These are phyloP conservation scores for Didymella sp. DNA, from an alignment of 2,329 filamentous ascomycete genomes.

Conservation along the genomic window DNA sequence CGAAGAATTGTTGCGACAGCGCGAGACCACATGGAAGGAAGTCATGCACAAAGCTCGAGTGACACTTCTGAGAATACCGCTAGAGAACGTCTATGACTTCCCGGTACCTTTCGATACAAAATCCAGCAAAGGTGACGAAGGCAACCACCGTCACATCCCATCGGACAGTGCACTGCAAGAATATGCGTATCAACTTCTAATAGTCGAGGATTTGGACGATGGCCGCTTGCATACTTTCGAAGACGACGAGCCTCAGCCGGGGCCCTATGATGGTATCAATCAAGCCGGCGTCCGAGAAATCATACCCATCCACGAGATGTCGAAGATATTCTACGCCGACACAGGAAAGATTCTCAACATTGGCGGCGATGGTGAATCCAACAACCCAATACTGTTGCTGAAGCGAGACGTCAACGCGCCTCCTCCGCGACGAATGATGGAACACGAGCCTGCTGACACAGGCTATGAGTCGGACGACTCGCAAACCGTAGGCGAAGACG, in stretches of 20 bases:
- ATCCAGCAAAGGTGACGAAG: slow-evolving; percentile 22
- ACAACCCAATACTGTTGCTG: slow-evolving; percentile 75
- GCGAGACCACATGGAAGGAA: slow-evolving; percentile 89
- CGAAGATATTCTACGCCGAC: slow-evolving; percentile 93
- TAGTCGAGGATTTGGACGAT: slow-evolving; percentile 83
- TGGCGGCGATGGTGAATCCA: slow-evolving; percentile 69
- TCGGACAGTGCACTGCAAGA: slow-evolving; percentile 61
- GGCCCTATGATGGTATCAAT: slow-evolving; percentile 65
- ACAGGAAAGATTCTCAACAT: slow-evolving; percentile 91
- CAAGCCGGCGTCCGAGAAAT: slow-evolving; percentile 70
- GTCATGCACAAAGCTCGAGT: slow-evolving; percentile 92
- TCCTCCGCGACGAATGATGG: slow-evolving; percentile 65
- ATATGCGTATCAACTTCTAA: slow-evolving; percentile 80
- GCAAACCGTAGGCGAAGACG: slow-evolving; percentile 45
- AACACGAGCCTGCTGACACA: slow-evolving; percentile 27
- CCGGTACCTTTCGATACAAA: slow-evolving; percentile 35
- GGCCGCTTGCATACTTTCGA: slow-evolving; percentile 72
- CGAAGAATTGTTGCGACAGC: slow-evolving; percentile 64
- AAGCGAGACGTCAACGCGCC: slow-evolving; percentile 73
- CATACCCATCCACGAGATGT: slow-evolving; percentile 75
- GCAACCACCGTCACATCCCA: slow-evolving; percentile 42
- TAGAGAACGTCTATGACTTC: slow-evolving; percentile 61
- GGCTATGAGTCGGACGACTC: slow-evolving; percentile 49
- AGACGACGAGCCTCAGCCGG: slow-evolving; percentile 63
- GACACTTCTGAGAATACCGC: slow-evolving; percentile 75